A percentile compares a stretch with the other conserved stretches of the same genome.
Conservation (phyloP, 2,329 filamentous ascomycete species). For the Cercospora sp. region DNA sequence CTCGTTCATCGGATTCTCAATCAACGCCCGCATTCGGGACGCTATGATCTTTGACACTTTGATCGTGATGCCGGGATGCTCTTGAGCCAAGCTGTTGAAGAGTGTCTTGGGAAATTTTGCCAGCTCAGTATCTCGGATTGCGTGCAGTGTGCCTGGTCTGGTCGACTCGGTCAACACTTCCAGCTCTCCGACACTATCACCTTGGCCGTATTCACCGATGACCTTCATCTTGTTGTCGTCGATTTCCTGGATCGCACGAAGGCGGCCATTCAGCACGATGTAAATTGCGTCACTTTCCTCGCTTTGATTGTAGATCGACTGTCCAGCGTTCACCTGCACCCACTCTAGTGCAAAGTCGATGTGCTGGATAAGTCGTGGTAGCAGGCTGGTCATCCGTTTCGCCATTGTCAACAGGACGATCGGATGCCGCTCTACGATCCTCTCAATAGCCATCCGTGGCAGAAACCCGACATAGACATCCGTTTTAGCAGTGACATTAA, state of each 20-base stretch:
- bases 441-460: slow-evolving; percentile 78
- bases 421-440: slow-evolving; percentile 89
- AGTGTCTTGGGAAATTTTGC: slow-evolving; percentile 94
- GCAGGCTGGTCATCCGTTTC: slow-evolving; percentile 83
- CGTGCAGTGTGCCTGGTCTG: slow-evolving; percentile 87
- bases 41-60: slow-evolving; percentile 99
- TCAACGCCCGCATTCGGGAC: slow-evolving; percentile 83
- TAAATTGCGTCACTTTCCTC: slow-evolving; percentile 99
- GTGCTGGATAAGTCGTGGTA: slow-evolving; percentile 87
- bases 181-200: slow-evolving; percentile 94
- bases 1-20: slow-evolving; percentile 74
- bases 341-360: slow-evolving; percentile 98
- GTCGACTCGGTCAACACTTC: slow-evolving; percentile 94
- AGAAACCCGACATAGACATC: slow-evolving; percentile 98
- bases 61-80: slow-evolving; percentile 97
- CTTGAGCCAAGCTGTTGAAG: slow-evolving; percentile 95
- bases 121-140: slow-evolving; percentile 93
- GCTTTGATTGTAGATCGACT: slow-evolving; percentile 88
- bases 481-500: slow-evolving; percentile 94
- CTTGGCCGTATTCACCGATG: slow-evolving; percentile 90
- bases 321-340: slow-evolving; percentile 93
- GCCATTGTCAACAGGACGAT: slow-evolving; percentile 94
- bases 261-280: slow-evolving; percentile 89
- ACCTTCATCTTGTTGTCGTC: slow-evolving; percentile 81
- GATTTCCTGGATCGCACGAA: slow-evolving; percentile 80